phyloP scores from a whole-genome alignment of 164 flowering plant genomes.

The Macadamia tetraphylla region DNA sequence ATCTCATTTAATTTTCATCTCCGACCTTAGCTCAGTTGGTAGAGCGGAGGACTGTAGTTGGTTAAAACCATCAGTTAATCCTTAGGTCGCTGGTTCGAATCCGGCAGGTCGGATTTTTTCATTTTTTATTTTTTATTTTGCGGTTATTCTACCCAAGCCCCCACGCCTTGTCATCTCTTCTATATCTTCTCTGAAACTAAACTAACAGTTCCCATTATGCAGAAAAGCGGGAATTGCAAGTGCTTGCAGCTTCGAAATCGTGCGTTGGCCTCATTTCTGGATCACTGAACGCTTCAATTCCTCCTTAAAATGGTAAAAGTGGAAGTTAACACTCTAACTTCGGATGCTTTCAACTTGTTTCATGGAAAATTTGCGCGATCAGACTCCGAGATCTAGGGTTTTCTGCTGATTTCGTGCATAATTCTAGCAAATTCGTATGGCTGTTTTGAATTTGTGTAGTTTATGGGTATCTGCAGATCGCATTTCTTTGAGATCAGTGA shows the following conservation, averaged over 20 bases:
- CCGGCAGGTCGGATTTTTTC: constrained; percentile 58
- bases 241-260: no score
- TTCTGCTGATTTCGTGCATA: neutral
- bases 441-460: neutral
- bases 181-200: no score
- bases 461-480: neutral
- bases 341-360: neutral
- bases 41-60: constrained; percentile 3
- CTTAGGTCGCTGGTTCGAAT: constrained; percentile 86
- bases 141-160: neutral
- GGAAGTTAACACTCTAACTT: neutral
- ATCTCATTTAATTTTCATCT: no score
- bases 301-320: neutral
- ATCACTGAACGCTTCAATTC: neutral
- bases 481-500: neutral
- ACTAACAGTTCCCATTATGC: no score
- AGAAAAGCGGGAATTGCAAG: no score
- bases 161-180: neutral
- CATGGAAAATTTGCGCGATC: neutral
- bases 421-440: neutral
- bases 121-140: neutral
- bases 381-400: neutral
- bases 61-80: constrained; percentile 16
- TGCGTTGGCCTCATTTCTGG: no score
- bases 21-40: constrained; percentile 3